Evolutionary conservation across 1,284 basidiomycete genomes (phyloP).

Genomic region (Cryptococcus sp.): DNA sequence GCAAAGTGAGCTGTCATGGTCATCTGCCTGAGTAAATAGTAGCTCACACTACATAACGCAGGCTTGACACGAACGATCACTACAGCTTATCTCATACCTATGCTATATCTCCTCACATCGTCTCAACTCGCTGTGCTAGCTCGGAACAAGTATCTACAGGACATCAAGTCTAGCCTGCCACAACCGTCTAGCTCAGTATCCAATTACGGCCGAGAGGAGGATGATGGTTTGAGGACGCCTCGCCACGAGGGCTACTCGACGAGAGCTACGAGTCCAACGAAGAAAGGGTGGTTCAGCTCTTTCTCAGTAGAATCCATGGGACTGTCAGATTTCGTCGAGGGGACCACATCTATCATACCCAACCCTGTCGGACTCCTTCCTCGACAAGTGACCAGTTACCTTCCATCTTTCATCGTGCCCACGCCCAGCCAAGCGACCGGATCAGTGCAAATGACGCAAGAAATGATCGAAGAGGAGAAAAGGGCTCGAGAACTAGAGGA

Average conservation of each 20-base stretch:
- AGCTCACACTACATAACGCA: slow-evolving; percentile 10
- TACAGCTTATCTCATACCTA: slow-evolving; percentile 50
- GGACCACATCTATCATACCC: slow-evolving; percentile 15
- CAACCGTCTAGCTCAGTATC: background rate
- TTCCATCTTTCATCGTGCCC: slow-evolving; percentile 12
- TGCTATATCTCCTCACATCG: slow-evolving; percentile 49
- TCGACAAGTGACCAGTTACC: slow-evolving; percentile 10
- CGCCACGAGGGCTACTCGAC: background rate
- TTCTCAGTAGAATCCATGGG: slow-evolving; percentile 40
- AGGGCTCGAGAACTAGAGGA: slow-evolving; percentile 16
- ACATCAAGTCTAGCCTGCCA: slow-evolving; percentile 33
- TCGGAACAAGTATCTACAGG: slow-evolving; percentile 43
- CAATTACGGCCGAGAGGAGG: slow-evolving; percentile 1
- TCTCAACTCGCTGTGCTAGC: slow-evolving; percentile 51
- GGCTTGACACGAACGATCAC: slow-evolving; percentile 49
- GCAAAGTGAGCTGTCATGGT: slow-evolving; percentile 36
- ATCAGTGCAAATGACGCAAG: background rate
- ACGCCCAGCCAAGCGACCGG: background rate
- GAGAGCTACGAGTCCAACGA: background rate
- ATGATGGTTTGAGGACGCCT: slow-evolving; percentile 6
- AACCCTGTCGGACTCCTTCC: slow-evolving; percentile 23
- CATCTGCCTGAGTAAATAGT: background rate
- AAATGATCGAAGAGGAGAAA: slow-evolving; percentile 9
- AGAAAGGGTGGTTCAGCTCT: slow-evolving; percentile 30
- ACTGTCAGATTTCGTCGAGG: slow-evolving; percentile 30